These are phyloP conservation scores for Senna tora DNA, from an alignment of 306 rosid genomes.

Conservation along the genomic window DNA sequence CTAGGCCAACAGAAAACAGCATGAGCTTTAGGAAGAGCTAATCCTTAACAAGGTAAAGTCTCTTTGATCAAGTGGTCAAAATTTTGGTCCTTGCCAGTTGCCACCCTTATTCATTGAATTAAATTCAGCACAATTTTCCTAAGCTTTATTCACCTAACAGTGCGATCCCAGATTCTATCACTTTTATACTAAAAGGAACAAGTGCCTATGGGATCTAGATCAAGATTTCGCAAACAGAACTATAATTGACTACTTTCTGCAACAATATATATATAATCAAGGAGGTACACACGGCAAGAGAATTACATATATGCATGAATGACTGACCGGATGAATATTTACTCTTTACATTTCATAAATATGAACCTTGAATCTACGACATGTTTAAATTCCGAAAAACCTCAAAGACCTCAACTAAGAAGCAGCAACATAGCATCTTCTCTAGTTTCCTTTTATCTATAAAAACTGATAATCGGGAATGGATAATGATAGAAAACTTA, in stretches of 20 bases:
- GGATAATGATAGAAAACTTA: background rate
- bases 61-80: background rate
- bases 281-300: background rate
- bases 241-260: background rate
- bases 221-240: background rate
- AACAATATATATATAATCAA: background rate
- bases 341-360: background rate
- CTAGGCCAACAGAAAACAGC: background rate
- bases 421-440: conserved; percentile 1
- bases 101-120: conserved; percentile 2
- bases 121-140: background rate
- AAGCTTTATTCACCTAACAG: background rate
- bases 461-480: background rate
- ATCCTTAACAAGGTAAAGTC: conserved; percentile 14
- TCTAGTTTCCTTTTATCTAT: background rate
- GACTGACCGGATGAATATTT: background rate
- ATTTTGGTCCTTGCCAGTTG: background rate
- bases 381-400: background rate
- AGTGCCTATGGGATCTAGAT: background rate
- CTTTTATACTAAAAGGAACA: background rate
- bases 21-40: background rate
- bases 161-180: background rate
- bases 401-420: background rate
- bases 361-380: background rate
- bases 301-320: conserved; percentile 1